Evolutionary conservation across 495 filamentous ascomycete genomes (phyloP), one percentile per base, ranked within the genome.

Genomic region (Neurospora sublineolata): DNA sequence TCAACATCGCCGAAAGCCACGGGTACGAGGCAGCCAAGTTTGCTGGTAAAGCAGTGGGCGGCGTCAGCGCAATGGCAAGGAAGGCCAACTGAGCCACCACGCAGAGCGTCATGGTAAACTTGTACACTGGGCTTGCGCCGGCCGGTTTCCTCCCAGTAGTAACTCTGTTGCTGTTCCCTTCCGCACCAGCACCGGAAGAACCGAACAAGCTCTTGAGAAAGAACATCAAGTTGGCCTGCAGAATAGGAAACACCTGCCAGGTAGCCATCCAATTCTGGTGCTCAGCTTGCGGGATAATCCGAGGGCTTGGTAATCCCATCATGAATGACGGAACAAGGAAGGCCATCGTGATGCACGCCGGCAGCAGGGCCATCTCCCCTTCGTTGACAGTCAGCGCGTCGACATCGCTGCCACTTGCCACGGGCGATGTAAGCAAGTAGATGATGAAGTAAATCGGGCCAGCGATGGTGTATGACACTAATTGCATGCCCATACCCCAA

Each of bases 191-290:
- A 18, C 5, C 14, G 14, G 52, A 64, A 33, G 52, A 64, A 9
- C 27, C 27, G 33, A 33, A 33, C 52, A 64, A 64, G 52, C 52
- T 36, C 52, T 77, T 77, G 78, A 83, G 72, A 78, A 78, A 4
- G 78, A 68, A 68, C 73, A 78, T 76, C 76, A 74, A 76, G 20
- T 81, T 69, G 12, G 81, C 37, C 0, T 82, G 88, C 78, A 75
- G 86, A 33, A 86, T 74, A 0, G 89, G 89, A 77, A 89, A 90
- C 0, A 82, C 79, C 72, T 89, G 87, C 88, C 88, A 90, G 68
- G 87, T 64, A 0, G 88, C 86, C 68, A 89, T 86, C 72, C 84
- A 82, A 38, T 80, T 79, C 69, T 90, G 88, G 73, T 90, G 90
- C 23, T 80, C 80, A 67, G 84, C 81, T 10, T 82, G 77, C 6